Evolutionary conservation across 768 basidiomycete species (phyloP), one percentile per base, ranked within the genome.

Genomic region (Saitozyma podzolica): DNA sequence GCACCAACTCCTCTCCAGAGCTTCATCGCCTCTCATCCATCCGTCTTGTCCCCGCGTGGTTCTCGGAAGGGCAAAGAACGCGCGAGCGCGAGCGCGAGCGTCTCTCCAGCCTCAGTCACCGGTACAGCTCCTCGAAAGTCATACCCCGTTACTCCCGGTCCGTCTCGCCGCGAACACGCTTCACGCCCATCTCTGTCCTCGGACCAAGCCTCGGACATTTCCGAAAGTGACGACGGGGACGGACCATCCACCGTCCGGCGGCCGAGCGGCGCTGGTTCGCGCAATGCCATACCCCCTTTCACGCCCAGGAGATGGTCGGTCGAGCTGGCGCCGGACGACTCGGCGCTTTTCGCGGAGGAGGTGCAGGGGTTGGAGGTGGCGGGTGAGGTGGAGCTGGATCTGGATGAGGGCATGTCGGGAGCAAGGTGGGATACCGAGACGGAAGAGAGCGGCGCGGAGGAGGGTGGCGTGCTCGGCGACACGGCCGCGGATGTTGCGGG

Each of bases 41-140:
- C 41, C 40, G 20, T 29, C 58, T 40, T 0, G 8, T 54, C 40
- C 54, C 19, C 60, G 45, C 49, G 60, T 29, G 51, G 58, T 6
- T 70, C 72, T 8, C 61, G 66, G 17, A 74, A 74, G 63, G 73
- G 73, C 11, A 74, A 74, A 55, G 68, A 72, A 50, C 51, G 70
- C 13, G 68, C 59, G 9, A n/a, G 19, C 10, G 40, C 51, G 8
- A 9, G 9, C 9, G 45, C 45, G 45, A 47, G 45, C 45, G 45
- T 11, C 13, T 13, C 45, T 13, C 45, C 45, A 52, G 17, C 19
- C 6, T 7, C 13, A 52, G 11, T 52, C 51, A 29, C 10, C 17
- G 7, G 51, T 10, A 47, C 45, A 47, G 45, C 45, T 17, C 13
- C n/a, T 47, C 45, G 2, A 29, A 29, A 48, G 47, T 48, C 56